Percentiles rank a stretch among this genome's conserved stretches.
These are phyloP conservation scores for Silene conica DNA, from an alignment of 148 eudicot genomes.

Conservation along the genomic window DNA sequence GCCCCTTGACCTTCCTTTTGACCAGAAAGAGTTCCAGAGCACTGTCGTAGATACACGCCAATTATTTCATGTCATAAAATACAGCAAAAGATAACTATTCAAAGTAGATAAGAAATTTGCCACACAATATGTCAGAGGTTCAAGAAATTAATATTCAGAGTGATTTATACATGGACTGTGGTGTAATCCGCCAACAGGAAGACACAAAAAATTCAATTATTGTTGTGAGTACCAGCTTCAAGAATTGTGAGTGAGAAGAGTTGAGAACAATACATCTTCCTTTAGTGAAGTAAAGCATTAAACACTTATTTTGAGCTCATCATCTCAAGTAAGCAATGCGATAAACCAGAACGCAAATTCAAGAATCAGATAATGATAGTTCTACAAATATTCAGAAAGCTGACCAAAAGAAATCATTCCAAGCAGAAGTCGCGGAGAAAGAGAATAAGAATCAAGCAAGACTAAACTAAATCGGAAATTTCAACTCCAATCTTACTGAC, in stretches of 20 bases:
- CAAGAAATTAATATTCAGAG: not conserved
- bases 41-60: conserved; percentile 40
- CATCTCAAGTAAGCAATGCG: too few species aligned
- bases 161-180: not conserved
- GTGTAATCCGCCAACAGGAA: not conserved
- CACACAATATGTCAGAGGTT: not conserved
- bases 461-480: too few species aligned
- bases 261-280: not conserved
- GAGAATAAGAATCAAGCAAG: too few species aligned
- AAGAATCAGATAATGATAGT: too few species aligned
- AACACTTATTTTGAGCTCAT: too few species aligned
- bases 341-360: too few species aligned
- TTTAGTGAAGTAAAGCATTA: too few species aligned
- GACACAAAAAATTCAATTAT: not conserved
- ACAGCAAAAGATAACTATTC: not conserved
- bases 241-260: not conserved
- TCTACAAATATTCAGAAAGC: too few species aligned
- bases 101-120: not conserved
- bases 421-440: too few species aligned
- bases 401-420: too few species aligned
- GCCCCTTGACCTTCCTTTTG: conserved; percentile 94
- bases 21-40: conserved; percentile 82
- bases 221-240: not conserved
- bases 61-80: not conserved
- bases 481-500: not conserved